Evolutionary conservation across 176 grass and related monocot genomes (phyloP).

Genomic region (Urochloa ruziziensis): DNA sequence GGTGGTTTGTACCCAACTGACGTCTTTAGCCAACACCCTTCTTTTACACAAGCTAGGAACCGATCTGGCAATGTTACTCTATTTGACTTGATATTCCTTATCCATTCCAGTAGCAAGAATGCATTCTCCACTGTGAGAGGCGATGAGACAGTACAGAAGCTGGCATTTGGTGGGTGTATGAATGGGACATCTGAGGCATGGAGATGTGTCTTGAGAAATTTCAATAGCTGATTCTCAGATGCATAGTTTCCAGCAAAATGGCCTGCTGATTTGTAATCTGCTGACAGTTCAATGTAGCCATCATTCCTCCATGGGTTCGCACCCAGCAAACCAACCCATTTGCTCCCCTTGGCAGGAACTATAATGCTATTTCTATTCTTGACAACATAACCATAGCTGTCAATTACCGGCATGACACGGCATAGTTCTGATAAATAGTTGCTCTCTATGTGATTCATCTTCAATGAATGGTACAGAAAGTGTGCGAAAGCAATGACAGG

Average conservation of each 20-base stretch:
- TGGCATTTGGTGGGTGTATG: conserved; percentile 51
- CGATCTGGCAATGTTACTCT: conserved; percentile 1
- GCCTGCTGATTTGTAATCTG: conserved; percentile 39
- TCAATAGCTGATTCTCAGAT: conserved; percentile 29
- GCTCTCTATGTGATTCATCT: neutral
- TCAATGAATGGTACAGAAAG: conserved; percentile 59
- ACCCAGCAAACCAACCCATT: conserved; percentile 63
- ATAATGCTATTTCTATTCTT: conserved; percentile 29
- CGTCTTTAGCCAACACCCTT: conserved; percentile 71
- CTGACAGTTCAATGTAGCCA: conserved; percentile 48
- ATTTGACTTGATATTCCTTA: conserved; percentile 25
- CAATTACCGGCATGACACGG: conserved; percentile 34
- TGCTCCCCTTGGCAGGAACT: conserved; percentile 67
- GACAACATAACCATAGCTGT: conserved; percentile 40
- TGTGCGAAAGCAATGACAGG: conserved; percentile 45
- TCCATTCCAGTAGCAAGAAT: conserved; percentile 71
- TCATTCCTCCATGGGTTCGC: conserved; percentile 60
- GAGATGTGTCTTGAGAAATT: conserved; percentile 37
- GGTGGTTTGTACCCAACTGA: conserved; percentile 61
- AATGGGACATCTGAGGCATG: conserved; percentile 48
- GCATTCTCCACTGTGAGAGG: conserved; percentile 54
- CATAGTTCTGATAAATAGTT: neutral
- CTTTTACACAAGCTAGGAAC: conserved; percentile 45
- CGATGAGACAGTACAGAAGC: conserved; percentile 43
- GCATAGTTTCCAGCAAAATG: conserved; percentile 45